phyloP scores from a whole-genome alignment of 345 rosid species.

The Durio zibethinus region DNA sequence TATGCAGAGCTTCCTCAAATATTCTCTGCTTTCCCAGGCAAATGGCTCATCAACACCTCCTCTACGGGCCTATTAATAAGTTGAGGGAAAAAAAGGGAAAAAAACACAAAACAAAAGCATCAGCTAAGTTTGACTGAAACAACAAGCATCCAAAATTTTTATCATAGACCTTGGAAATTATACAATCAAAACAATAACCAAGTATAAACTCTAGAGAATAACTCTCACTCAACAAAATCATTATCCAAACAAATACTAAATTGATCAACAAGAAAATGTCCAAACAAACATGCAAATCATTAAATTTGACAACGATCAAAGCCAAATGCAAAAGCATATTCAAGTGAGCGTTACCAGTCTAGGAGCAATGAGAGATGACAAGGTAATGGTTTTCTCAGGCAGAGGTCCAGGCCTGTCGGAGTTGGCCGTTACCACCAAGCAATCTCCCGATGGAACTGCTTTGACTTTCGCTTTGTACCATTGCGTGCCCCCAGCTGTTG shows the following conservation, averaged over 20 bases:
- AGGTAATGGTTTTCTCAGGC: constrained; percentile 80
- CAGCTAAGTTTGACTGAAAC: not conserved
- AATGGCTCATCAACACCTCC: constrained; percentile 89
- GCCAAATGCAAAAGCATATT: not conserved
- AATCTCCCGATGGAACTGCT: constrained; percentile 90
- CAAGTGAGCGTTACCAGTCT: constrained; percentile 46
- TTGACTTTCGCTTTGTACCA: constrained; percentile 85
- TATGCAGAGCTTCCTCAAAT: constrained; percentile 86
- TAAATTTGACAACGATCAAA: not conserved
- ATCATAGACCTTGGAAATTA: not conserved
- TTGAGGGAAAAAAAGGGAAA: constrained; percentile 16
- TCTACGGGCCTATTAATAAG: constrained; percentile 61
- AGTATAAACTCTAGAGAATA: not conserved
- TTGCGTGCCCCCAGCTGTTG: constrained; percentile 29
- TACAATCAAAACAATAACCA: not conserved
- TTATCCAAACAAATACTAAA: not conserved
- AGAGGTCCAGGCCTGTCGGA: constrained; percentile 70
- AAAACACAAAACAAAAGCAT: not conserved
- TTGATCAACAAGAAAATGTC: not conserved
- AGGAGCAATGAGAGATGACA: constrained; percentile 83
- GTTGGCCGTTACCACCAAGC: constrained; percentile 68
- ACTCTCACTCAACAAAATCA: not conserved
- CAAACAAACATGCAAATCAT: not conserved
- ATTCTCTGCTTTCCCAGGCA: constrained; percentile 97
- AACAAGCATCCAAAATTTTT: not conserved